These are phyloP conservation scores for Plantago elongata DNA, from an alignment of 257 asterid genomes.

Conservation along the genomic window DNA sequence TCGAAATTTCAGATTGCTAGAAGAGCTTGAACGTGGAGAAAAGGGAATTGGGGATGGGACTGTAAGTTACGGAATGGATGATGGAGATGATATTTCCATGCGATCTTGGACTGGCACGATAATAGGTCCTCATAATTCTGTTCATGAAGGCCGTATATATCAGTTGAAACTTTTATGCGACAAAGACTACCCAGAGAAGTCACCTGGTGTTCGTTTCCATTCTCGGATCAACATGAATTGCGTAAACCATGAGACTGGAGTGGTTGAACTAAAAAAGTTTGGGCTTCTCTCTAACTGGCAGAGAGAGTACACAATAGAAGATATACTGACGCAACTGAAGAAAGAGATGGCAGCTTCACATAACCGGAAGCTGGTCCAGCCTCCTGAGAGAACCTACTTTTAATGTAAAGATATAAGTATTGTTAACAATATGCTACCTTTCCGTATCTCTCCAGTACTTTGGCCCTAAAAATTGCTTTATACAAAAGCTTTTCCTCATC, in stretches of 20 bases:
- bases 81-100: conserved; percentile 81
- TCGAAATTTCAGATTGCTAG: conserved; percentile 78
- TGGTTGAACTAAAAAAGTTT: conserved; percentile 63
- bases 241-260: conserved; percentile 76
- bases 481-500: background rate
- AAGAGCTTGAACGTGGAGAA: conserved; percentile 94
- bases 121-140: conserved; percentile 80
- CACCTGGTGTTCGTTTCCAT: conserved; percentile 80
- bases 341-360: conserved; percentile 65
- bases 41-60: conserved; percentile 91
- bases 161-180: conserved; percentile 86
- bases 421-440: conserved; percentile 17
- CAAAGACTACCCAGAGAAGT: conserved; percentile 95
- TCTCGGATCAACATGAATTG: conserved; percentile 80
- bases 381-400: conserved; percentile 60
- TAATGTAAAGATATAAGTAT: conserved; percentile 23
- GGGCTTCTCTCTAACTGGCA: conserved; percentile 52
- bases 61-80: conserved; percentile 92
- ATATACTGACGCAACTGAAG: conserved; percentile 49
- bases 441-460: conserved; percentile 16
- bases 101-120: conserved; percentile 89
- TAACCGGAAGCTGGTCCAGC: conserved; percentile 66
- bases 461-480: background rate
- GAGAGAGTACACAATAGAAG: conserved; percentile 59
- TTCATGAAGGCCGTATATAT: conserved; percentile 86